Conservation (phyloP, 306 rosid genomes). For the Trichosanthes truncata region DNA sequence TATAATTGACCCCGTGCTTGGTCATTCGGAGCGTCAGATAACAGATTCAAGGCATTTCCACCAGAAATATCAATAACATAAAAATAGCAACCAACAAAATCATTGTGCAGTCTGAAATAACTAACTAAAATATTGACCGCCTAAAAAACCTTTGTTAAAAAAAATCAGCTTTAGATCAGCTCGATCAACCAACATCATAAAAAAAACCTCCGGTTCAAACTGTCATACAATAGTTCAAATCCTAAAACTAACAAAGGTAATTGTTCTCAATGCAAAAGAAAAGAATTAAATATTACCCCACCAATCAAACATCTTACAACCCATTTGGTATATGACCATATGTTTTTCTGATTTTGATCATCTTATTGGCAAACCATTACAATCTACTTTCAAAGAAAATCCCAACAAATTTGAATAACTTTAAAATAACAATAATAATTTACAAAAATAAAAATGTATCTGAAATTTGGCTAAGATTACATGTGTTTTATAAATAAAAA, state of each 20-base stretch:
- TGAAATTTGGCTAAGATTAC: background rate
- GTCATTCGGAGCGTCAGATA: too few relatives aligned
- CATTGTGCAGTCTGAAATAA: background rate
- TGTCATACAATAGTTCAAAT: too few relatives aligned
- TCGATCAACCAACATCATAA: background rate
- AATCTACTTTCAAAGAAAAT: background rate
- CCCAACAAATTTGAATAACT: background rate
- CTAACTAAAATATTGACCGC: background rate
- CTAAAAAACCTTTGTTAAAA: too few relatives aligned
- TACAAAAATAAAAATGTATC: too few relatives aligned
- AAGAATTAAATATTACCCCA: background rate
- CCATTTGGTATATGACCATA: background rate
- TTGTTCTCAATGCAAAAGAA: background rate
- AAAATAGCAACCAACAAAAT: background rate
- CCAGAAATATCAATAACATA: background rate
- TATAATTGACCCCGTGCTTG: too few relatives aligned
- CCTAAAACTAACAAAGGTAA: too few relatives aligned
- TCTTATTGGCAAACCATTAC: background rate
- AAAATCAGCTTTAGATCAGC: background rate
- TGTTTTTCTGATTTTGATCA: background rate
- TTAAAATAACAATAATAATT: background rate
- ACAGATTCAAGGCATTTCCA: too few relatives aligned
- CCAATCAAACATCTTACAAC: background rate
- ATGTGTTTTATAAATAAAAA: too few relatives aligned
- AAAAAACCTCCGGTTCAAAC: background rate